Evolutionary conservation across 169 alveolate species (phyloP).

Genomic region (Perkinsus chesapeaki): DNA sequence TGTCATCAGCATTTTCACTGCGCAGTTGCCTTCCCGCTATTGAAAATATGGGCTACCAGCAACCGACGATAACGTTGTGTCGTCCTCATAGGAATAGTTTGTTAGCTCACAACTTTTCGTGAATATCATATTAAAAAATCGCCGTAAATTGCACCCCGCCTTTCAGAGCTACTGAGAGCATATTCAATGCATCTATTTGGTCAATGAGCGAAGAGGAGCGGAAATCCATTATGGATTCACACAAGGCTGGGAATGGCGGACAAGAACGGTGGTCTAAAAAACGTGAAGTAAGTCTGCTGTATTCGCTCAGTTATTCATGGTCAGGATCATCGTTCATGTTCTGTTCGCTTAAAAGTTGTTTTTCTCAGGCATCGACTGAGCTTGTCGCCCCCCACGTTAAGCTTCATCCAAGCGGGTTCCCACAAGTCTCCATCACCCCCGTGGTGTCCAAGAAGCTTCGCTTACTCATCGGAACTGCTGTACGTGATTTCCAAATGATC

Average conservation of each 20-base stretch:
- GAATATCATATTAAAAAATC: too few relatives aligned
- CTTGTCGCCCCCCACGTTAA: background rate
- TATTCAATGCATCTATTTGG: background rate
- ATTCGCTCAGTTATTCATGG: too few relatives aligned
- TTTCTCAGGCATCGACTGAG: background rate
- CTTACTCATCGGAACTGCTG: conserved; percentile 70
- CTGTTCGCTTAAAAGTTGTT: background rate
- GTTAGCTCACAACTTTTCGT: too few relatives aligned
- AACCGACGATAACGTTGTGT: too few relatives aligned
- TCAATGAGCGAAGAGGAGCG: background rate
- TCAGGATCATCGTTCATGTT: background rate
- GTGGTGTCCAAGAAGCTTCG: conserved; percentile 35
- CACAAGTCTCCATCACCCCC: background rate
- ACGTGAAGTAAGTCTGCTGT: background rate
- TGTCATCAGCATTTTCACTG: too few relatives aligned
- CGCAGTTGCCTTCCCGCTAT: too few relatives aligned
- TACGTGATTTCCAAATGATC: conserved; percentile 79
- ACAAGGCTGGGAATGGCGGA: background rate
- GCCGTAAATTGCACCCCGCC: background rate
- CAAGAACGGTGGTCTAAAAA: background rate
- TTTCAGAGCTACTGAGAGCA: background rate
- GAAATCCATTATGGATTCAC: background rate
- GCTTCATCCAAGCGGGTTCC: background rate
- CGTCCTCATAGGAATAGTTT: too few relatives aligned
- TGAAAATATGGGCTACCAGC: too few relatives aligned